Evolutionary conservation across 257 asterid species (phyloP).

Genomic region (Gardenia jasminoides): DNA sequence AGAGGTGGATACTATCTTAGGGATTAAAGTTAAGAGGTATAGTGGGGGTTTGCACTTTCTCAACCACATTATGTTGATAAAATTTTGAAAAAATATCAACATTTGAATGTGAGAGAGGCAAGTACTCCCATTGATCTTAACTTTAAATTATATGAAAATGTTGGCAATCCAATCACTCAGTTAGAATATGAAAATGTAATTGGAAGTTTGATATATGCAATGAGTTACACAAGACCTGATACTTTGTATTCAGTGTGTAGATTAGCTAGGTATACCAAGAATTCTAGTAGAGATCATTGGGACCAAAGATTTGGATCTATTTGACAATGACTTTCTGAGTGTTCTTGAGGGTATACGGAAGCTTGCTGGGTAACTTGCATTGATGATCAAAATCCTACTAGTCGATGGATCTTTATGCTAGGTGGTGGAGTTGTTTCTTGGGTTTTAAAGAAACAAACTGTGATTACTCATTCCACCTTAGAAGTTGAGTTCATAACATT

Average conservation of each 20-base stretch:
- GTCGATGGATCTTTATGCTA: background rate
- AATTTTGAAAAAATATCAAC: too few species aligned
- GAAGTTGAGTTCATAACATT: too few species aligned
- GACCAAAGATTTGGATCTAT: background rate
- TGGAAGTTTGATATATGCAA: slow-evolving; percentile 1
- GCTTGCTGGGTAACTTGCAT: background rate
- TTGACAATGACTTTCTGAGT: too few species aligned
- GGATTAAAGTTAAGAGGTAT: too few species aligned
- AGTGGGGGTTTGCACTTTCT: too few species aligned
- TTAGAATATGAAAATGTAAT: background rate
- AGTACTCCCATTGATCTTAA: too few species aligned
- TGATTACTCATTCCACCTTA: too few species aligned
- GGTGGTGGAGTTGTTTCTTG: background rate
- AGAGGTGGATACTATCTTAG: too few species aligned
- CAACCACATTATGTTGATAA: too few species aligned
- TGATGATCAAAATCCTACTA: background rate
- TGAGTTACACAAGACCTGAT: background rate
- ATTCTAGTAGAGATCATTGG: background rate
- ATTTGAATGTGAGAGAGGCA: too few species aligned
- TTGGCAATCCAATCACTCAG: background rate
- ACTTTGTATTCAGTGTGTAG: background rate
- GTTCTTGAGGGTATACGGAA: background rate
- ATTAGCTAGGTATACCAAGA: background rate
- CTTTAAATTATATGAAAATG: too few species aligned
- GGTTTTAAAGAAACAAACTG: background rate